A percentile compares a stretch with the other conserved stretches of the same genome.
phyloP scores from a whole-genome alignment of 345 rosid genomes.

The Lenwebbia sp. region DNA sequence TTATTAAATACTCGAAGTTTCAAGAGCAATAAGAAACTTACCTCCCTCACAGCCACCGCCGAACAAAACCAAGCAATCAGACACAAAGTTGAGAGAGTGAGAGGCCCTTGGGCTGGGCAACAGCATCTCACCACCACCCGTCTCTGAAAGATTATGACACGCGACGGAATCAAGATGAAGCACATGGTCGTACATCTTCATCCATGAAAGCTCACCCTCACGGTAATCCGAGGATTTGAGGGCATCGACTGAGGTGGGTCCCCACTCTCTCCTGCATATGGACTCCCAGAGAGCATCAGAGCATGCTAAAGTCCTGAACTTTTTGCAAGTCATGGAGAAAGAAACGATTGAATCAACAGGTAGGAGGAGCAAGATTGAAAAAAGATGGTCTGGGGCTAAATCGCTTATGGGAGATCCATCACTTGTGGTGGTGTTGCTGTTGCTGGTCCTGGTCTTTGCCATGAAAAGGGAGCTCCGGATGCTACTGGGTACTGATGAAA shows the following conservation, averaged over 20 bases:
- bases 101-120: conserved; percentile 81
- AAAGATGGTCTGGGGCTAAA: not conserved
- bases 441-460: conserved; percentile 21
- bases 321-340: conserved; percentile 64
- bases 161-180: conserved; percentile 46
- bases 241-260: conserved; percentile 36
- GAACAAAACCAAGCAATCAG: conserved; percentile 73
- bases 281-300: conserved; percentile 77
- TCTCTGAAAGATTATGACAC: conserved; percentile 42
- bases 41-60: conserved; percentile 99
- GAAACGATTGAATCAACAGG: conserved; percentile 67
- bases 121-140: conserved; percentile 13
- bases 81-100: conserved; percentile 85
- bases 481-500: not conserved
- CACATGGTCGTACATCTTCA: conserved; percentile 48
- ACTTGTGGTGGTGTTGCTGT: not conserved
- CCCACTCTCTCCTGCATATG: conserved; percentile 71
- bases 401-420: not conserved
- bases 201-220: conserved; percentile 41
- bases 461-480: conserved; percentile 1
- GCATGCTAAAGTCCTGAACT: conserved; percentile 35
- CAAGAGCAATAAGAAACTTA: conserved; percentile 8
- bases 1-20: not conserved
- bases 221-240: conserved; percentile 29
- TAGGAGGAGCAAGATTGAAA: conserved; percentile 50